phyloP scores from a whole-genome alignment of 148 eudicot species.

The Heliosperma pusillum region DNA sequence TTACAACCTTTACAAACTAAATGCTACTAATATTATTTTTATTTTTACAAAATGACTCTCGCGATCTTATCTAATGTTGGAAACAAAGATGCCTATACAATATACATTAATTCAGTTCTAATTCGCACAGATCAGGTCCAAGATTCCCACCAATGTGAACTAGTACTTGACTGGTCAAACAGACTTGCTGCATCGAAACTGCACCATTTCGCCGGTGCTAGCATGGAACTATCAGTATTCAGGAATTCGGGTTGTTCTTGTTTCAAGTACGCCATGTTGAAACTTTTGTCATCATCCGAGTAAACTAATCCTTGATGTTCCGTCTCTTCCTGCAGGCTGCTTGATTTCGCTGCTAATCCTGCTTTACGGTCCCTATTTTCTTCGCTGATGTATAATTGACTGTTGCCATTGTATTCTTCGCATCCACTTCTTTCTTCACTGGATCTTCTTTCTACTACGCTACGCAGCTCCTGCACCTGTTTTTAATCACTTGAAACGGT shows the following conservation, averaged over 20 bases:
- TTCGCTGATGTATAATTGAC: slow-evolving; percentile 16
- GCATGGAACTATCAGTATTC: slow-evolving; percentile 28
- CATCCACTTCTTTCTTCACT: slow-evolving; percentile 24
- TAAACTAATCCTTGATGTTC: slow-evolving; percentile 21
- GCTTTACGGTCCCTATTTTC: slow-evolving; percentile 21
- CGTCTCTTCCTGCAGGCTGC: slow-evolving; percentile 25
- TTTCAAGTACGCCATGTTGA: slow-evolving; percentile 26
- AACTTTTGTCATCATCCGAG: slow-evolving; percentile 44
- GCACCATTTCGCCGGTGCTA: slow-evolving; percentile 43
- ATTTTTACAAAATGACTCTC: slow-evolving; percentile 11
- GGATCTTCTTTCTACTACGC: slow-evolving; percentile 31
- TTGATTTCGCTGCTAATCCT: slow-evolving; percentile 26
- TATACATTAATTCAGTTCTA: slow-evolving; percentile 17
- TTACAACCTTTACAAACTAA: slow-evolving; percentile 29
- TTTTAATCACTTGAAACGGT: slow-evolving; percentile 10
- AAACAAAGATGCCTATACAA: slow-evolving; percentile 18
- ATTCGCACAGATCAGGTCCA: slow-evolving; percentile 30
- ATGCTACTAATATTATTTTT: slow-evolving; percentile 8
- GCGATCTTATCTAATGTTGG: slow-evolving; percentile 12
- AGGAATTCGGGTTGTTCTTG: slow-evolving; percentile 31
- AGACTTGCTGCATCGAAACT: slow-evolving; percentile 34
- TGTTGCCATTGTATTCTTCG: slow-evolving; percentile 24
- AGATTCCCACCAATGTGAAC: slow-evolving; percentile 62
- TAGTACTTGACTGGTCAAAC: slow-evolving; percentile 37
- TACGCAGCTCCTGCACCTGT: slow-evolving; percentile 49